Base-by-base conservation (phyloP, 129 eudicot genomes). In the Sambucus nigra region DNA sequence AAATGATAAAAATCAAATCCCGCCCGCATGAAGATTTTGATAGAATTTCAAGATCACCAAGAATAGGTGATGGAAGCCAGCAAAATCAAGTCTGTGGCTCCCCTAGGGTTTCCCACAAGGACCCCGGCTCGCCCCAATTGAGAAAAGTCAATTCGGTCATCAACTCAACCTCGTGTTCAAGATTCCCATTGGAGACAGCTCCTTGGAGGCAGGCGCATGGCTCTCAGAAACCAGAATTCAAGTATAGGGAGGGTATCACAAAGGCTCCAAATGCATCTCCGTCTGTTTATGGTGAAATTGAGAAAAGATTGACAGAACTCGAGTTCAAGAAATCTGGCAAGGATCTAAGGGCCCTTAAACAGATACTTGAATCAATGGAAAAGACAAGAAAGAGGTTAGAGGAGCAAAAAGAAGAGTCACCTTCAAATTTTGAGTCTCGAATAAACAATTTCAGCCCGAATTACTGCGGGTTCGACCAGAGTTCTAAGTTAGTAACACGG, bases 341-440 rank as follows among this genome's bases (percentile, higher is more conserved):
- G 78, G 95, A 91, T 73, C 94, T 86, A 64, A 73, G 95, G 63
- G 99, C 94, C 42, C 95, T 91, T 17, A 91, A 91, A 72, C 99
- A 91, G 74, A 91, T 91, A 47, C 95, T 86, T 42, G 95, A 91
- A 67, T 86, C 99, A 72, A 82, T 91, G 94, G 76, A 86, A 67
- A 82, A 70, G 61, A 80, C 86, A 29, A 82, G 79, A 67, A 66
- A 41, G 56, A 72, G 68, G 63, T 51, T 71, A 41, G 86, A 73
- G 67, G 53, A 56, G 38, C 61, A 53, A 49, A 40, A 40, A 28
- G 72, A 59, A 61, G 81, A 71, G 32, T 59, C 45, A 25, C 27
- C 40, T 24, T 57, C 59, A 29, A 46, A 76, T 16, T 53, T 31
- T 10, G 64, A 59, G 33, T 33, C 74, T 42, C 66, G 51, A 25